Conservation (phyloP, 2,329 filamentous ascomycete species). For the Trichoderma koningiopsis region DNA sequence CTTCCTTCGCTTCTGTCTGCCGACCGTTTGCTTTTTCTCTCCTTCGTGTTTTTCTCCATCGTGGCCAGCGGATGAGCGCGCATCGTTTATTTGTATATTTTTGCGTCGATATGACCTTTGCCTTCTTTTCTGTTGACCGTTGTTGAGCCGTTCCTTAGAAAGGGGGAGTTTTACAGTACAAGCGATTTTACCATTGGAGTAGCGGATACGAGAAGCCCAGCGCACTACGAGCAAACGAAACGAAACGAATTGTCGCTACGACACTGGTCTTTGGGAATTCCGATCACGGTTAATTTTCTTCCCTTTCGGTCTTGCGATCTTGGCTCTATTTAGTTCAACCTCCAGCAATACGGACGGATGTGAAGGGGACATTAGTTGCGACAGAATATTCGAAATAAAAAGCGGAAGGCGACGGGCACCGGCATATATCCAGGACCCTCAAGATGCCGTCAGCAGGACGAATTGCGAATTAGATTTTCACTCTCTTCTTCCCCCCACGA, state of each 20-base stretch:
- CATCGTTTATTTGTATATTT: slow-evolving; percentile 11
- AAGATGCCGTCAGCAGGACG: slow-evolving; percentile 24
- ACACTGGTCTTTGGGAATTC: not conserved
- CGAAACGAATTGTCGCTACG: slow-evolving; percentile 12
- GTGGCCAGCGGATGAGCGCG: slow-evolving; percentile 20
- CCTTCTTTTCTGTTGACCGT: slow-evolving; percentile 11
- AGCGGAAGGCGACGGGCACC: not conserved
- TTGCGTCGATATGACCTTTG: slow-evolving; percentile 30
- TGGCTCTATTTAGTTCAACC: not conserved
- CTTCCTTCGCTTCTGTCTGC: slow-evolving; percentile 13
- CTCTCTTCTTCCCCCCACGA: slow-evolving; percentile 18
- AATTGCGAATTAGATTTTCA: slow-evolving; percentile 27
- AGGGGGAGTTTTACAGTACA: not conserved
- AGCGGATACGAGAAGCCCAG: slow-evolving; percentile 2
- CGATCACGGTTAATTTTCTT: not conserved
- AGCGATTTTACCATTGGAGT: not conserved
- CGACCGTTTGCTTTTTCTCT: not conserved
- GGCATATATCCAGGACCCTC: slow-evolving; percentile 6
- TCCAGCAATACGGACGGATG: slow-evolving; percentile 8
- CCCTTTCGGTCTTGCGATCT: not conserved
- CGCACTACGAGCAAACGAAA: slow-evolving; percentile 23
- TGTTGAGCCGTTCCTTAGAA: slow-evolving; percentile 26
- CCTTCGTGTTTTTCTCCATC: not conserved
- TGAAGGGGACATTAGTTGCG: not conserved
- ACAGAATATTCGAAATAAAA: not conserved